Conservation (phyloP, 306 rosid genomes). For the Rosa persica region DNA sequence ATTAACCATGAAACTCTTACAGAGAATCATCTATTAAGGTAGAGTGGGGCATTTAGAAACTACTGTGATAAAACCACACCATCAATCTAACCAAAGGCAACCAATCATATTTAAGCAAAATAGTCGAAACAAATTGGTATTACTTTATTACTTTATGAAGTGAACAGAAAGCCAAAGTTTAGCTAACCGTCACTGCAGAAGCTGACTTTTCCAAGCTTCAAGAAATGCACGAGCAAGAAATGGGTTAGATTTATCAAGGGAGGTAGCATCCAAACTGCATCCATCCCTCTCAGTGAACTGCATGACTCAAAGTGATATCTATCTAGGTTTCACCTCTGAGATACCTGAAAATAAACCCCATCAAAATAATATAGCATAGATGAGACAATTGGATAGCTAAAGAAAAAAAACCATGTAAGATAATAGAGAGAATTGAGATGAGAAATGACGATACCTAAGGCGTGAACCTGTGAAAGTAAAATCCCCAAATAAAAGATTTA, state of each 20-base stretch:
- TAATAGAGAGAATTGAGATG: not conserved
- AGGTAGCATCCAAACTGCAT: constrained; percentile 58
- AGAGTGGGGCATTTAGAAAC: not conserved
- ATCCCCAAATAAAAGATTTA: constrained; percentile 35
- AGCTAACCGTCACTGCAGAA: constrained; percentile 58
- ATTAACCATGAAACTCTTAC: not conserved
- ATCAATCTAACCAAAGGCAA: not conserved
- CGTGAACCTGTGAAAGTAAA: constrained; percentile 33
- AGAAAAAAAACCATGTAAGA: not conserved
- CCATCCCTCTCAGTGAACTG: constrained; percentile 73
- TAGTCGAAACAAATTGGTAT: not conserved
- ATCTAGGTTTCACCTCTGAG: constrained; percentile 34
- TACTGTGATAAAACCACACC: not conserved
- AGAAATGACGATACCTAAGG: constrained; percentile 36
- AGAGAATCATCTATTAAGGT: not conserved
- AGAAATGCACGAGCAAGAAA: constrained; percentile 65
- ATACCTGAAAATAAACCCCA: constrained; percentile 29
- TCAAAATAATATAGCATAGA: not conserved
- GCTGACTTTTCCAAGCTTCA: constrained; percentile 66
- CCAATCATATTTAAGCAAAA: not conserved
- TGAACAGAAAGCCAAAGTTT: not conserved
- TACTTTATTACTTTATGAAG: not conserved
- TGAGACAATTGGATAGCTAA: not conserved
- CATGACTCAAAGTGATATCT: constrained; percentile 48
- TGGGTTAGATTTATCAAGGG: constrained; percentile 64